Percentiles rank a stretch among this genome's conserved stretches.
Evolutionary conservation across 2,329 filamentous ascomycete species (phyloP).

Genomic region (Ophiocordyceps robertsii): DNA sequence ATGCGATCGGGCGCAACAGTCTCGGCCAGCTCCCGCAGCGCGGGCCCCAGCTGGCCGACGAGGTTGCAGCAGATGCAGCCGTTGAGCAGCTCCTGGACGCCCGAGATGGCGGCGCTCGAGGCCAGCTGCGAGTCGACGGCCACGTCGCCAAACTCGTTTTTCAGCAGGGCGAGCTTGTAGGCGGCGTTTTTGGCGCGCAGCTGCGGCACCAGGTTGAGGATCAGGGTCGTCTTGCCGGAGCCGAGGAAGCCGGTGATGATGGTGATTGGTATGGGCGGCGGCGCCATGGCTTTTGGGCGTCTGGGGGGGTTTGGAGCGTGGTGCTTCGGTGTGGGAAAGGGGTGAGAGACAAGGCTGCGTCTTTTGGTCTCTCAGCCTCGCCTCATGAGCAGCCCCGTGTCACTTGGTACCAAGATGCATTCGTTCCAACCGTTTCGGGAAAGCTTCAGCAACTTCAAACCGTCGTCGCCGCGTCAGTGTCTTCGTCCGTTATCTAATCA

Average conservation of each 20-base stretch:
- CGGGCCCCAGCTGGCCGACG: constrained; percentile 76
- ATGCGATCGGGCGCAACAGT: constrained; percentile 60
- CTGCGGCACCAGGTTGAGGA: constrained; percentile 87
- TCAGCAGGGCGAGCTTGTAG: constrained; percentile 87
- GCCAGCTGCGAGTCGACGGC: constrained; percentile 90
- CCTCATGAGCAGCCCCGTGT: too few species aligned
- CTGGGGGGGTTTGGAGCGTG: too few species aligned
- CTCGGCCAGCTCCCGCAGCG: constrained; percentile 59
- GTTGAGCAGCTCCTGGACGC: constrained; percentile 85
- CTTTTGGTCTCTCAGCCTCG: too few species aligned
- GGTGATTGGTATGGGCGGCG: constrained; percentile 69
- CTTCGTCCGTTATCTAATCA: constrained; percentile 1
- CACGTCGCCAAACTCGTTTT: constrained; percentile 96
- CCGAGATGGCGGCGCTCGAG: constrained; percentile 66
- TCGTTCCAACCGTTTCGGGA: too few species aligned
- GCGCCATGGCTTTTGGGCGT: not conserved
- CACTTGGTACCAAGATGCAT: too few species aligned
- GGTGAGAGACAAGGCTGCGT: too few species aligned
- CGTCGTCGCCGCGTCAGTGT: too few species aligned
- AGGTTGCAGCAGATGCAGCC: constrained; percentile 99
- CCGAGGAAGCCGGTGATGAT: constrained; percentile 95
- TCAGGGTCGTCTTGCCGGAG: constrained; percentile 90
- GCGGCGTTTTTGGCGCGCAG: constrained; percentile 54
- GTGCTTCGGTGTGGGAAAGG: too few species aligned
- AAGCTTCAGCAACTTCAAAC: too few species aligned